Conservation (phyloP, 192 early-diverging fungal species). For the Coemansia brasiliensis region DNA sequence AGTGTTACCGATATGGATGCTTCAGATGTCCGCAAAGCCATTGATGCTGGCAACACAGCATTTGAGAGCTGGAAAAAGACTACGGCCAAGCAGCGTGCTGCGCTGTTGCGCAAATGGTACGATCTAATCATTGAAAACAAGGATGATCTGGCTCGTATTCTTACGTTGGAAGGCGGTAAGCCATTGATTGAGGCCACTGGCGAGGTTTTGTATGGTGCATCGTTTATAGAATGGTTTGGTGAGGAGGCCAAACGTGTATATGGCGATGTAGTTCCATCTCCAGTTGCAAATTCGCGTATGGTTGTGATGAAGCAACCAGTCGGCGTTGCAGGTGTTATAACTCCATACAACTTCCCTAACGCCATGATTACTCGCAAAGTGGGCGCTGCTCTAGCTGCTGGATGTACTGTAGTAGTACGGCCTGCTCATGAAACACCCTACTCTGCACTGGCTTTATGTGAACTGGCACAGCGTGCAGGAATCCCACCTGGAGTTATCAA, state of each 20-base stretch:
- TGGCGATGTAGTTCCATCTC: conserved; percentile 75
- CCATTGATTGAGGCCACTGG: conserved; percentile 58
- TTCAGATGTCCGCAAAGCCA: conserved; percentile 58
- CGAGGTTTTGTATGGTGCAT: conserved; percentile 64
- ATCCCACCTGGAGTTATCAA: conserved; percentile 58
- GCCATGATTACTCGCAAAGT: conserved; percentile 71
- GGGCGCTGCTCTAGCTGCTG: conserved; percentile 50
- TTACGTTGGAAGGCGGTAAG: conserved; percentile 87
- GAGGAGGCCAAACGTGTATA: conserved; percentile 79
- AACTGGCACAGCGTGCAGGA: conserved; percentile 53
- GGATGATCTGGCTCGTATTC: conserved; percentile 74
- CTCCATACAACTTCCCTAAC: conserved; percentile 83
- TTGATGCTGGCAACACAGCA: conserved; percentile 61
- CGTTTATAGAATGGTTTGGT: conserved; percentile 82
- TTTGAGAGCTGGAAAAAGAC: conserved; percentile 62
- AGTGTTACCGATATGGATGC: conserved; percentile 67
- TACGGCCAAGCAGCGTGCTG: conserved; percentile 65
- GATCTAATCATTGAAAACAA: conserved; percentile 65
- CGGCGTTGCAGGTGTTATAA: conserved; percentile 72
- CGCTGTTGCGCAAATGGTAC: conserved; percentile 64
- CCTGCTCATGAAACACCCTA: conserved; percentile 62
- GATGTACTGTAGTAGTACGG: conserved; percentile 55
- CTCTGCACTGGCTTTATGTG: conserved; percentile 57
- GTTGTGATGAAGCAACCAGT: conserved; percentile 76
- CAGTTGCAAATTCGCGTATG: conserved; percentile 56